A percentile compares a stretch with the other conserved stretches of the same genome.
Evolutionary conservation across 176 grass and related monocot genomes (phyloP).

Genomic region (bread wheat (Triticum aestivum)): DNA sequence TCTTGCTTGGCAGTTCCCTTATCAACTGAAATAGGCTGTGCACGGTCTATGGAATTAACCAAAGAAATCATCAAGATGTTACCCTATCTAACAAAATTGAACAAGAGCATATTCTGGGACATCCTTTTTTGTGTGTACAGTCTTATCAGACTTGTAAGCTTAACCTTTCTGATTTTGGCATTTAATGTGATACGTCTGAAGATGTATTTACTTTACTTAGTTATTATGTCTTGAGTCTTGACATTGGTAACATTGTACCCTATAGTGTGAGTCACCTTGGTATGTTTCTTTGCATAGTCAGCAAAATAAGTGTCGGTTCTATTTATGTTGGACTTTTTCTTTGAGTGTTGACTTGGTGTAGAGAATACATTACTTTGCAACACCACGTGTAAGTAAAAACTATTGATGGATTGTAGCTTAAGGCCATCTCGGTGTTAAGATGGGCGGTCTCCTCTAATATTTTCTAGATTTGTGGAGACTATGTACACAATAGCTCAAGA

Average conservation of each 20-base stretch:
- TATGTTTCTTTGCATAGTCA: constrained; percentile 14
- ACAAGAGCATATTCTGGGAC: neutral
- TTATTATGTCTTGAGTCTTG: neutral
- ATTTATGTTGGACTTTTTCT: neutral
- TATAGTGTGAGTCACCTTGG: neutral
- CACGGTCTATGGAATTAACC: neutral
- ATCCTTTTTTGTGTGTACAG: constrained; percentile 13
- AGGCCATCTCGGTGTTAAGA: neutral
- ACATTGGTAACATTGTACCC: neutral
- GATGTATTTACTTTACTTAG: constrained; percentile 2
- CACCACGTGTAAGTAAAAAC: neutral
- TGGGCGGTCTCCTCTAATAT: neutral
- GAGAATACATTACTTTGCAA: neutral
- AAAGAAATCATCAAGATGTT: constrained; percentile 6
- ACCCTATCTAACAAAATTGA: constrained; percentile 13
- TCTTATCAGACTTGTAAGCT: constrained; percentile 26
- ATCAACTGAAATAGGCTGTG: neutral
- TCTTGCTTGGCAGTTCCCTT: constrained; percentile 5
- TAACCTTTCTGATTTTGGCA: constrained; percentile 13
- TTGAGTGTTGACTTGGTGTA: neutral
- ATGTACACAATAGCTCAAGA: neutral
- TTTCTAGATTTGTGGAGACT: neutral
- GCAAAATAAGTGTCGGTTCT: constrained; percentile 12
- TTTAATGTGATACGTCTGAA: neutral
- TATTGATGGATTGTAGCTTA: neutral